Percentiles rank a stretch among this genome's conserved stretches.
These are phyloP conservation scores for Plasmodium vinckei DNA, from an alignment of 169 alveolate species.

Conservation along the genomic window DNA sequence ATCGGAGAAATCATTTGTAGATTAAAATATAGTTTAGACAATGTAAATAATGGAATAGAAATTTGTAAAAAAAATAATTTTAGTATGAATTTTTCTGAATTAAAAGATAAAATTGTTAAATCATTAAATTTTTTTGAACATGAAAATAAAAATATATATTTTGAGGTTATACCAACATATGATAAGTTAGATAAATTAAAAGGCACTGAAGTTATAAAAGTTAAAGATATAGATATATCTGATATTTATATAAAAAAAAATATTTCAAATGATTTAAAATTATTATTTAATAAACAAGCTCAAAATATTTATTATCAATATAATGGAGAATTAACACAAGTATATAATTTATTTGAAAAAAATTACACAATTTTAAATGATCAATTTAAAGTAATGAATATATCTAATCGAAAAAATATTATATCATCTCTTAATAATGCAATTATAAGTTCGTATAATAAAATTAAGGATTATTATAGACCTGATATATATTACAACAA, in stretches of 20 bases:
- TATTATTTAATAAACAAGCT: conserved; percentile 55
- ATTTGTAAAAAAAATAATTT: conserved; percentile 36
- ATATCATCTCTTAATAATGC: conserved; percentile 16
- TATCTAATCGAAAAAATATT: conserved; percentile 45
- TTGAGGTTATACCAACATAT: conserved; percentile 65
- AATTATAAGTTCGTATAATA: conserved; percentile 22
- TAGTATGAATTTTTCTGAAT: conserved; percentile 9
- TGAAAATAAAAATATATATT: conserved; percentile 63
- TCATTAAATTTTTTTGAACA: conserved; percentile 38
- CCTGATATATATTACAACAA: conserved; percentile 16
- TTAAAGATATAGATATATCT: conserved; percentile 36
- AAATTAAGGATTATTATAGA: conserved; percentile 13
- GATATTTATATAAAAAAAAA: conserved; percentile 42
- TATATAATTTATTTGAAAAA: conserved; percentile 13
- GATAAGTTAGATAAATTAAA: conserved; percentile 22
- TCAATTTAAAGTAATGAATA: conserved; percentile 38
- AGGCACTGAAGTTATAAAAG: conserved; percentile 46
- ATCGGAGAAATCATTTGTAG: conserved; percentile 66
- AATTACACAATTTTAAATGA: conserved; percentile 20
- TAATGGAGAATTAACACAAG: conserved; percentile 1
- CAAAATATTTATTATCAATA: conserved; percentile 21
- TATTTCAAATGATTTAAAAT: conserved; percentile 33
- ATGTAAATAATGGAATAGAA: conserved; percentile 34
- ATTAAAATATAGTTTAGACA: conserved; percentile 45
- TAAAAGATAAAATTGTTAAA: conserved; percentile 27